Conservation (phyloP, 306 rosid genomes). For the Astragalus membranaceus region DNA sequence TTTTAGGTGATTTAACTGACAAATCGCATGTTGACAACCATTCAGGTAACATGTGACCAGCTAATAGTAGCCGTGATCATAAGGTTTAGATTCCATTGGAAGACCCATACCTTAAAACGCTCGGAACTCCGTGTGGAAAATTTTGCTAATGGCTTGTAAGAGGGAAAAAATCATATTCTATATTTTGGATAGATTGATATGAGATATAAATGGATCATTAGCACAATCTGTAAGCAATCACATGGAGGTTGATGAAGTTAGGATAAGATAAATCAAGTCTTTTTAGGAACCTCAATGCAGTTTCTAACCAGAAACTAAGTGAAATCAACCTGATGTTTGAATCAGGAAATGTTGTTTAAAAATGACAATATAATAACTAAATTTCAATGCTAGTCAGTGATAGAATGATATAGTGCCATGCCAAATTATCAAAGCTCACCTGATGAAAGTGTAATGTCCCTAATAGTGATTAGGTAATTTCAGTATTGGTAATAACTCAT, state of each 20-base stretch:
- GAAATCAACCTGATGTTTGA: background rate
- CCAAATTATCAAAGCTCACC: background rate
- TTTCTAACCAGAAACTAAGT: background rate
- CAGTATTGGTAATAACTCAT: background rate
- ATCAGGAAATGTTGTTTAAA: background rate
- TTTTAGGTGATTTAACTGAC: no score
- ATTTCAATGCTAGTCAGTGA: background rate
- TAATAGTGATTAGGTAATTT: background rate
- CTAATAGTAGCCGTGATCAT: no score
- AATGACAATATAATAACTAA: background rate
- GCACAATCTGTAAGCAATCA: background rate
- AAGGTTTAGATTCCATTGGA: no score
- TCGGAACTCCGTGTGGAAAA: no score
- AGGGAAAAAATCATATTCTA: background rate
- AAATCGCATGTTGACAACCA: no score
- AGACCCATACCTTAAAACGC: no score
- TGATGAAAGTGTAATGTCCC: background rate
- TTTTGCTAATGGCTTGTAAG: background rate
- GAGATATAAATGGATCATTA: background rate
- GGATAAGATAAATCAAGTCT: no score
- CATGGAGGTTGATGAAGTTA: no score
- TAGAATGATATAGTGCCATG: background rate
- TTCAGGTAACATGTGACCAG: no score
- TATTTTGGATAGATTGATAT: no score
- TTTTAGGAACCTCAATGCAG: background rate